These are phyloP conservation scores for Cutaneotrichosporon sp. DNA, from an alignment of 1,284 basidiomycete species.

Conservation along the genomic window DNA sequence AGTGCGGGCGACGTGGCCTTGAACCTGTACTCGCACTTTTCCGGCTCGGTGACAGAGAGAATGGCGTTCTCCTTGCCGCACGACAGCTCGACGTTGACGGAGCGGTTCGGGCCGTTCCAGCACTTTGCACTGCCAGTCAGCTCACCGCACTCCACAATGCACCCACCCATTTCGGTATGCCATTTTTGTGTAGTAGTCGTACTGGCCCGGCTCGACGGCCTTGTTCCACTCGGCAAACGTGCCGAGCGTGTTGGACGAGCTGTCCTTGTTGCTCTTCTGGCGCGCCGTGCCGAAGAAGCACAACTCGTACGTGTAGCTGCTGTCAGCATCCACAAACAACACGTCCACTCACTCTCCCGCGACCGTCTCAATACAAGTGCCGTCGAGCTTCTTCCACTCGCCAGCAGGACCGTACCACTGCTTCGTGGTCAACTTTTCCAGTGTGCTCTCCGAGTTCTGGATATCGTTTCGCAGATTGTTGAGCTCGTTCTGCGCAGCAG, in stretches of 20 bases:
- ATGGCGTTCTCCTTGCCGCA: slow-evolving; percentile 85
- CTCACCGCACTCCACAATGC: background rate
- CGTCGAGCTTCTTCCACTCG: slow-evolving; percentile 93
- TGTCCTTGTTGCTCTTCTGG: slow-evolving; percentile 83
- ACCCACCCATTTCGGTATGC: slow-evolving; percentile 66
- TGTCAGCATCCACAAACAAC: too few relatives aligned
- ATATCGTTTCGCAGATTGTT: slow-evolving; percentile 37
- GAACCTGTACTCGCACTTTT: slow-evolving; percentile 95
- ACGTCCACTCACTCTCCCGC: slow-evolving; percentile 86
- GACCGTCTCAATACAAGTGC: slow-evolving; percentile 71
- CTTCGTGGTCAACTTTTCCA: slow-evolving; percentile 44
- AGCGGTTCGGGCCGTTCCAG: slow-evolving; percentile 89
- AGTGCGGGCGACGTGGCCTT: slow-evolving; percentile 83
- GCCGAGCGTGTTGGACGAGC: slow-evolving; percentile 73
- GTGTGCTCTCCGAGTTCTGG: slow-evolving; percentile 22
- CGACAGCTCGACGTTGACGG: slow-evolving; percentile 63
- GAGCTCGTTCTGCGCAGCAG: slow-evolving; percentile 49
- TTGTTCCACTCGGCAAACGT: slow-evolving; percentile 72
- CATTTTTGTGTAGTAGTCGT: slow-evolving; percentile 74
- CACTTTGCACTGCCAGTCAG: slow-evolving; percentile 58
- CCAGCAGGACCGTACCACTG: slow-evolving; percentile 75
- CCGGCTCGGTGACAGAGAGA: slow-evolving; percentile 76
- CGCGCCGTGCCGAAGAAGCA: slow-evolving; percentile 84
- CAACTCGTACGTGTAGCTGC: slow-evolving; percentile 90
- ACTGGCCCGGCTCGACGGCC: slow-evolving; percentile 55